Evolutionary conservation across 345 rosid species (phyloP), one percentile per base, ranked within the genome.

Genomic region (Arabis hirsuta): DNA sequence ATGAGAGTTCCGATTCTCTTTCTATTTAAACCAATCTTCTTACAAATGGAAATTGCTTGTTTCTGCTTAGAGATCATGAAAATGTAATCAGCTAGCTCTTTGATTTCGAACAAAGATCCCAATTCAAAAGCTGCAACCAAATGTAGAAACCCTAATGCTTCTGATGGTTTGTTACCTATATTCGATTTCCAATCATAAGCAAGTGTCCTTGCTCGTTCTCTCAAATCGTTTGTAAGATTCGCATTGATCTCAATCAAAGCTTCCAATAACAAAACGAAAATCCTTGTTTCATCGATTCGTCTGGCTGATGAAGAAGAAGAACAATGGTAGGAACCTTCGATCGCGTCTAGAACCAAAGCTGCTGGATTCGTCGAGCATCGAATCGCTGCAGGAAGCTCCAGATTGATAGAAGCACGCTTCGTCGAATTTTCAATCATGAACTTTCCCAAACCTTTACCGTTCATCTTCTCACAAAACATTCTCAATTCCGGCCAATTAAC

Each of bases 121-220:
- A 92, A 74, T 24, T 84, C 80, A 71, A 73, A 92, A 1, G 83
- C 83, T 7, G 75, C 87, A 60, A 88, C 76, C 73, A 90, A 82
- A 71, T 72, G 76, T 78, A 90, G 71, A 65, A 90, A 82, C 31
- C 85, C 92, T 74, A 87, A 65, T n/a, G 82, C 61, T 5, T 69
- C 71, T 16, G 79, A 71, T 51, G 71, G 81, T 48, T 46, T 56
- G 76, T 72, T 29, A 51, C 50, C 74, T 53, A 76, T 76, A 57
- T 72, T 84, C 31, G 26, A 36, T 77, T 73, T 88, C 98, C 97
- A 88, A 55, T 79, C 86, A 42, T 78, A 67, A 39, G 96, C 97
- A 72, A 90, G n/a, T 22, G 34, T 72, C 63, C 80, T 88, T 3
- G 93, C 92, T 78, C 83, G 84, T 55, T 78, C 86, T 67, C 78